Evolutionary conservation across 106 monocot genomes (phyloP).

Genomic region (Platanthera guangdongensis): DNA sequence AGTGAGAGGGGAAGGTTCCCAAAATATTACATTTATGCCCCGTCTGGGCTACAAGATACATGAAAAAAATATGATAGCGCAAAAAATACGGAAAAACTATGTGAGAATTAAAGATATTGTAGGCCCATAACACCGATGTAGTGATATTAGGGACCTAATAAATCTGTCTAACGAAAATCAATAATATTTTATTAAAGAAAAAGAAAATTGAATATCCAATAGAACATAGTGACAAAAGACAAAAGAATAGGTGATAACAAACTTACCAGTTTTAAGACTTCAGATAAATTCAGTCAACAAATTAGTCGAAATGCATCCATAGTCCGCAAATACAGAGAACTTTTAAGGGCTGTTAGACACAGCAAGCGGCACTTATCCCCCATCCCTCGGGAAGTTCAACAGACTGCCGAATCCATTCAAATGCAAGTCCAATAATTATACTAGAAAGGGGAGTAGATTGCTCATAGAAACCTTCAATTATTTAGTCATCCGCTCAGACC

Average conservation of each 20-base stretch:
- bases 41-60: too few relatives aligned
- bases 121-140: not conserved
- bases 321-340: not conserved
- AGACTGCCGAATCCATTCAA: not conserved
- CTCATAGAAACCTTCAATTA: not conserved
- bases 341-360: not conserved
- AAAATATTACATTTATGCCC: too few relatives aligned
- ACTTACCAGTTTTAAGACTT: not conserved
- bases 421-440: not conserved
- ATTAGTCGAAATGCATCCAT: not conserved
- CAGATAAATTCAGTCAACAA: not conserved
- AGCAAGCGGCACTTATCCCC: not conserved
- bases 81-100: too few relatives aligned
- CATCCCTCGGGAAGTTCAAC: not conserved
- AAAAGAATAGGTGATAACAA: not conserved
- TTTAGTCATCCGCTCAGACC: not conserved
- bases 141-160: not conserved
- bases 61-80: too few relatives aligned
- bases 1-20: too few relatives aligned
- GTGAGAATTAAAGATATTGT: too few relatives aligned
- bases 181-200: not conserved
- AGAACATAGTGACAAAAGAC: too few relatives aligned
- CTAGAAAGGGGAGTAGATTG: not conserved
- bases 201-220: not conserved
- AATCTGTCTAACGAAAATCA: not conserved